Evolutionary conservation across 495 filamentous ascomycete genomes (phyloP).

Genomic region (Penicillium salamii): DNA sequence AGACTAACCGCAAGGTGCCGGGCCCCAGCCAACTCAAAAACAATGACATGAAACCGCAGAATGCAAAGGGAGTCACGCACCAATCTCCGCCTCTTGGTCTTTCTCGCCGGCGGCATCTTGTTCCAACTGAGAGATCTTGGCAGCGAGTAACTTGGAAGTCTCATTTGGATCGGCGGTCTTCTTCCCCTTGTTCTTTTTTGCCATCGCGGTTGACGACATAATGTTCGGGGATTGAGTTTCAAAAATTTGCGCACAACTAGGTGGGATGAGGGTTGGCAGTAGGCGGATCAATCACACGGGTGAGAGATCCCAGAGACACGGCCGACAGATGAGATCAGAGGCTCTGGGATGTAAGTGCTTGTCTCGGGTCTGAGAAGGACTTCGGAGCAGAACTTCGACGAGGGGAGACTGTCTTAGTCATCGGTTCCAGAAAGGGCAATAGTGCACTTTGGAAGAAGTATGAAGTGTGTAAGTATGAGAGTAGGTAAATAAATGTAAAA

Average conservation of each 20-base stretch:
- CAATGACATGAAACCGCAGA: conserved; percentile 1
- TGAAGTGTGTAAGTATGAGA: no score
- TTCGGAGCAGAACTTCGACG: conserved; percentile 9
- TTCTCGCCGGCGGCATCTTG: conserved; percentile 88
- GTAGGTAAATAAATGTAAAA: no score
- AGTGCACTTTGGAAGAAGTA: no score
- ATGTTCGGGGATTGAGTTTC: background rate
- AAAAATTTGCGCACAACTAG: conserved; percentile 21
- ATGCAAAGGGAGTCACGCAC: conserved; percentile 57
- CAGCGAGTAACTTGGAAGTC: conserved; percentile 83
- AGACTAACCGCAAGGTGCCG: background rate
- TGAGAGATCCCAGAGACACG: conserved; percentile 20
- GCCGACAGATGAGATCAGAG: conserved; percentile 18
- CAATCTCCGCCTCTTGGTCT: conserved; percentile 94
- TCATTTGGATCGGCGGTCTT: conserved; percentile 77
- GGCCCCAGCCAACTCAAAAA: conserved; percentile 5
- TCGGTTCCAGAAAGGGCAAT: conserved; percentile 1
- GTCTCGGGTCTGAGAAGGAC: background rate
- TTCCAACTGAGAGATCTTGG: conserved; percentile 94
- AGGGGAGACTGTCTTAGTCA: conserved; percentile 6
- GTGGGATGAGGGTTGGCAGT: conserved; percentile 11
- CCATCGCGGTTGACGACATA: conserved; percentile 47
- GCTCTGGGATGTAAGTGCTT: conserved; percentile 8
- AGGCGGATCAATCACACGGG: conserved; percentile 19
- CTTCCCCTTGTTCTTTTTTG: conserved; percentile 70